A percentile compares a stretch with the other conserved stretches of the same genome.
Evolutionary conservation across 495 filamentous ascomycete species (phyloP).

Genomic region (Lasiosphaeris hirsuta): DNA sequence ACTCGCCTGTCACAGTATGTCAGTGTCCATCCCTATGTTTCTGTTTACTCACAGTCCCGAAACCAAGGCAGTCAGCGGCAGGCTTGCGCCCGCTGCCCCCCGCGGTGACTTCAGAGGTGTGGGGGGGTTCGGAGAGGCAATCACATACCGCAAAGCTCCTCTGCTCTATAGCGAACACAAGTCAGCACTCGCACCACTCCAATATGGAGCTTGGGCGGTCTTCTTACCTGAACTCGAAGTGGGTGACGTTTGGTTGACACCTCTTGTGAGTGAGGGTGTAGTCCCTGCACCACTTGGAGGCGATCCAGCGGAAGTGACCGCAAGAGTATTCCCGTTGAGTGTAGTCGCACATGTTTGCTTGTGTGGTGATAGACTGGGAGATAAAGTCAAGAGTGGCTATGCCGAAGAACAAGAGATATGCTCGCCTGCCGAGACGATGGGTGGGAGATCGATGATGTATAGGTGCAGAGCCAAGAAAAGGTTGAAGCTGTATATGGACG

Average conservation of each 20-base stretch:
- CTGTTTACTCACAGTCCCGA: too few species aligned
- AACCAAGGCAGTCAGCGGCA: too few species aligned
- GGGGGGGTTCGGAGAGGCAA: background rate
- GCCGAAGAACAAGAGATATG: background rate
- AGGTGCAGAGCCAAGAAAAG: conserved; percentile 3
- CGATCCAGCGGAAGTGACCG: conserved; percentile 44
- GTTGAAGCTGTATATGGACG: conserved; percentile 2
- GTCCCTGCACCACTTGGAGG: conserved; percentile 40
- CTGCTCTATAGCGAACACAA: conserved; percentile 19
- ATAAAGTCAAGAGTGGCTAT: background rate
- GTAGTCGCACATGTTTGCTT: conserved; percentile 32
- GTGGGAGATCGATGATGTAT: background rate
- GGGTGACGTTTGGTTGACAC: conserved; percentile 39
- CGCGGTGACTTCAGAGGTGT: background rate
- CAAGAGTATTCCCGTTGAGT: conserved; percentile 39
- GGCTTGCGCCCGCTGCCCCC: too few species aligned
- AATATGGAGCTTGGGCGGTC: background rate
- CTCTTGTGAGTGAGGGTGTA: conserved; percentile 40
- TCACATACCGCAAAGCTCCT: conserved; percentile 35
- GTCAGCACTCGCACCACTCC: background rate
- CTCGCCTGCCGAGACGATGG: background rate
- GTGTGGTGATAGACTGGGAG: background rate
- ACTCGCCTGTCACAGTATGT: conserved; percentile 28
- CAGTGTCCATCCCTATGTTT: conserved; percentile 3
- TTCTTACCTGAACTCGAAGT: conserved; percentile 36